phyloP scores from a whole-genome alignment of 2,329 filamentous ascomycete genomes.

The Aspergillus pseudotamarii region DNA sequence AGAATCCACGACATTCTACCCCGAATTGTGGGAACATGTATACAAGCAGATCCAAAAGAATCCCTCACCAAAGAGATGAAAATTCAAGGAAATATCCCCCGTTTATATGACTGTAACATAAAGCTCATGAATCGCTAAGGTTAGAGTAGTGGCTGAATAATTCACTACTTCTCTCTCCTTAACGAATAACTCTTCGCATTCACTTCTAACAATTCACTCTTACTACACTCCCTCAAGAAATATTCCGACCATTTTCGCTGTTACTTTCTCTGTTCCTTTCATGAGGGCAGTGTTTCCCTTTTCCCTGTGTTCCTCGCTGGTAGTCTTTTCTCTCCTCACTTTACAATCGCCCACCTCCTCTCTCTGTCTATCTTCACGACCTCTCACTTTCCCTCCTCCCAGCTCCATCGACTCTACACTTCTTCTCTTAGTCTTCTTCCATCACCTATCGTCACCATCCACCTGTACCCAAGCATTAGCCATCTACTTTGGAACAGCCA shows the following conservation, averaged over 20 bases:
- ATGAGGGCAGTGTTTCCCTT: background rate
- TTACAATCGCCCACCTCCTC: conserved; percentile 1
- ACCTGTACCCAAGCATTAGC: background rate
- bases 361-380: background rate
- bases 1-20: conserved; percentile 43
- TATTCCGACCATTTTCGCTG: background rate
- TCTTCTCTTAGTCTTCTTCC: background rate
- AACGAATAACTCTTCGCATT: background rate
- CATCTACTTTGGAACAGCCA: background rate
- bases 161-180: background rate
- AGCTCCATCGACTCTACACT: background rate
- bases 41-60: conserved; percentile 42
- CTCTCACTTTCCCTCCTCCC: background rate
- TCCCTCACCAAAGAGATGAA: conserved; percentile 13
- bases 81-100: conserved; percentile 1
- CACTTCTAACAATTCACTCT: background rate
- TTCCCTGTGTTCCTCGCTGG: conserved; percentile 3
- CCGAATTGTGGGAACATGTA: conserved; percentile 48
- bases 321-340: conserved; percentile 7
- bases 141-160: background rate
- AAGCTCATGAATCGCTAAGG: background rate
- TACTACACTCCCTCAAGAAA: background rate
- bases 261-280: background rate
- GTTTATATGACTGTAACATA: conserved; percentile 7
- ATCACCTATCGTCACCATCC: background rate